Percentiles rank a stretch among this genome's conserved stretches.
Conservation (phyloP, 2,329 filamentous ascomycete genomes). For the Mycocentrospora acerina region DNA sequence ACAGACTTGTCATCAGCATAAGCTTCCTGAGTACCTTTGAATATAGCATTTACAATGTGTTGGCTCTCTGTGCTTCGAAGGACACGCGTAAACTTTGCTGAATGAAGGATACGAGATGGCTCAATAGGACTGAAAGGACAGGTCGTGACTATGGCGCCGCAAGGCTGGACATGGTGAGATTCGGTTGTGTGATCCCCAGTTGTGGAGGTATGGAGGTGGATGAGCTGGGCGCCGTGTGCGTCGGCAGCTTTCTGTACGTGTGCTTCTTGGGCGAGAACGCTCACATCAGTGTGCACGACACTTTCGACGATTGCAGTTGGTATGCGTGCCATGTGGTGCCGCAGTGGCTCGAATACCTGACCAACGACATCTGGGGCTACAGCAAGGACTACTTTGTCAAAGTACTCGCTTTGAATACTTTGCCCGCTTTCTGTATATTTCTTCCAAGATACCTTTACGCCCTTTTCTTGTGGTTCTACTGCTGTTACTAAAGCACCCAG, state of each 20-base stretch:
- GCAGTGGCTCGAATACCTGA: constrained; percentile 50
- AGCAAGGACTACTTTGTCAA: constrained; percentile 57
- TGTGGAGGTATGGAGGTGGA: constrained; percentile 38
- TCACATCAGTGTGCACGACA: constrained; percentile 47
- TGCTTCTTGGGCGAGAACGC: constrained; percentile 8
- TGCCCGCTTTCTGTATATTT: constrained; percentile 8
- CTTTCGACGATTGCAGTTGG: constrained; percentile 54
- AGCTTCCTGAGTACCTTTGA: constrained; percentile 25
- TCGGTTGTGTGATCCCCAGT: constrained; percentile 46
- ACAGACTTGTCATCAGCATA: constrained; percentile 19
- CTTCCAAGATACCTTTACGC: constrained; percentile 42
- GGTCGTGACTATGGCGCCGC: constrained; percentile 56
- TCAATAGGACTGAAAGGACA: constrained; percentile 49
- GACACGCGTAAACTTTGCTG: constrained; percentile 55
- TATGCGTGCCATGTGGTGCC: constrained; percentile 43
- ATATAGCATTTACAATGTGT: constrained; percentile 50
- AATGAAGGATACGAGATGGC: constrained; percentile 45
- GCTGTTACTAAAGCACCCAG: constrained; percentile 44
- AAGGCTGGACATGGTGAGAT: constrained; percentile 54
- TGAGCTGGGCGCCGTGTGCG: constrained; percentile 25
- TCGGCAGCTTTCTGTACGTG: background rate
- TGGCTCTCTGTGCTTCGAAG: constrained; percentile 54
- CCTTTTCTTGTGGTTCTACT: constrained; percentile 32
- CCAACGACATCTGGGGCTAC: constrained; percentile 57
- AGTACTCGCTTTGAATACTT: constrained; percentile 35